Base-by-base conservation (phyloP, 2,329 filamentous ascomycete species). In the Ophiocordyceps camponoti-leonardi region DNA sequence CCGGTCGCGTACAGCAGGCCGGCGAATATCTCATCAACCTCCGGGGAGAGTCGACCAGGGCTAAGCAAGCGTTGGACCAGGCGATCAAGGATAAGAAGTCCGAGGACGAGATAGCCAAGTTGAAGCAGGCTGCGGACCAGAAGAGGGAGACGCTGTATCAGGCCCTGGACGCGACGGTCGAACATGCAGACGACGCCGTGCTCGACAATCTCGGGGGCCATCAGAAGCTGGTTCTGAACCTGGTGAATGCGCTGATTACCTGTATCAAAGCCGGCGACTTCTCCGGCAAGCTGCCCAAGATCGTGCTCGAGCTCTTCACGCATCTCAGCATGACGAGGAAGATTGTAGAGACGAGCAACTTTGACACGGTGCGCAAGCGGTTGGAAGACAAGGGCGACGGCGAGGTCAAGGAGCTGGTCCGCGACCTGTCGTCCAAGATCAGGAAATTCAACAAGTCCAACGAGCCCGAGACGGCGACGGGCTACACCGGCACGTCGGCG, bases 331-430 rank as follows among this genome's bases (percentile, higher is more conserved):
- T 79, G 47, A 69, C 79, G 40, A 75, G 70, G 43, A 74, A 71
- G 50, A 76, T 77, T 33, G 63, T 78, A 40, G 73, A 79, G 51
- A 78, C 73, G 49, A 73, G 77, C 39, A 83, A 83, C 54, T 73
- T 86, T 46, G 72, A 76, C 47, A 77, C 73, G 46, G 72, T 83
- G 16, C 69, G 78, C 39, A 75, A 75, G 49, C 71, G 75, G 10
- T 75, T 82, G 54, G 71, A 69, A 48, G 79, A 75, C 54, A 78
- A 77, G 53, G 80, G 77, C 23, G 79, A 83, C 53, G 69, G 73
- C 0, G 74, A 80, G 45, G 73, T 77, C 43, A 80, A 80, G 53
- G 69, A 69, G 5, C 63, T 80, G 42, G 74, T 81, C 5, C 68
- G 71, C 33, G 69, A 71, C 48, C 79, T 82, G 42, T 61, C 71